phyloP scores from a whole-genome alignment of 2,329 filamentous ascomycete species.

The Fusarium falciforme region DNA sequence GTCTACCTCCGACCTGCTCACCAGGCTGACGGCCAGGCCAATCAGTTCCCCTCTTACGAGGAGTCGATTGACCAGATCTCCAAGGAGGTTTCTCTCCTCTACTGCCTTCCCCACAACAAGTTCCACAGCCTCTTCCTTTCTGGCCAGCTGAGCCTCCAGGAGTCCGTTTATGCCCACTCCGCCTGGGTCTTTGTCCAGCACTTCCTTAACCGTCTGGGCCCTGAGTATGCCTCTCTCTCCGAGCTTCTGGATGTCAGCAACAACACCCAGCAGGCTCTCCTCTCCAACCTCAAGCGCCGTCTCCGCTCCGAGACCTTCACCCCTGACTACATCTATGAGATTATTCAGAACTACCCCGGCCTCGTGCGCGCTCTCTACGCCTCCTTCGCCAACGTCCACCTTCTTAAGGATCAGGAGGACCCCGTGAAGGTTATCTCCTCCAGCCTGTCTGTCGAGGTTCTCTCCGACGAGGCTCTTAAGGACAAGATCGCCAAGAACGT shows the following conservation, averaged over 20 bases:
- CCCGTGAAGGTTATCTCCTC: conserved; percentile 65
- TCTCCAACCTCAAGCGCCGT: conserved; percentile 95
- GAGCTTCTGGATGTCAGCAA: conserved; percentile 84
- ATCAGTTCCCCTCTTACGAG: conserved; percentile 81
- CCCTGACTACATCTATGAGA: conserved; percentile 96
- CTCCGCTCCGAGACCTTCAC: conserved; percentile 97
- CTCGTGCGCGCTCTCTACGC: conserved; percentile 90
- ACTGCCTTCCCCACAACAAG: conserved; percentile 98
- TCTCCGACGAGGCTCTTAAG: conserved; percentile 79
- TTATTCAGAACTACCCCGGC: conserved; percentile 90
- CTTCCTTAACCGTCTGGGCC: conserved; percentile 93
- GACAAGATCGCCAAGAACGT: conserved; percentile 83
- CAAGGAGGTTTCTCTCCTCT: conserved; percentile 96
- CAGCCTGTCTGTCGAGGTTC: conserved; percentile 72
- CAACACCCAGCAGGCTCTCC: conserved; percentile 84
- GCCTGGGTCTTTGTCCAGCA: conserved; percentile 98
- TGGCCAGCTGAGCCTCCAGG: conserved; percentile 89
- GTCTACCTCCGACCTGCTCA: conserved; percentile 85
- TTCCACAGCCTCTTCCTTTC: conserved; percentile 90
- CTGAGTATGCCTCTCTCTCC: conserved; percentile 89
- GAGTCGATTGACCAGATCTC: conserved; percentile 98
- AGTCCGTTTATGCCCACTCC: conserved; percentile 97
- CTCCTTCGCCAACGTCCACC: conserved; percentile 90
- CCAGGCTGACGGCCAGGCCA: conserved; percentile 56
- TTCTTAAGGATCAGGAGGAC: conserved; percentile 63